These are phyloP conservation scores for Eutypa lata DNA, from an alignment of 2,329 filamentous ascomycete species.

Conservation along the genomic window DNA sequence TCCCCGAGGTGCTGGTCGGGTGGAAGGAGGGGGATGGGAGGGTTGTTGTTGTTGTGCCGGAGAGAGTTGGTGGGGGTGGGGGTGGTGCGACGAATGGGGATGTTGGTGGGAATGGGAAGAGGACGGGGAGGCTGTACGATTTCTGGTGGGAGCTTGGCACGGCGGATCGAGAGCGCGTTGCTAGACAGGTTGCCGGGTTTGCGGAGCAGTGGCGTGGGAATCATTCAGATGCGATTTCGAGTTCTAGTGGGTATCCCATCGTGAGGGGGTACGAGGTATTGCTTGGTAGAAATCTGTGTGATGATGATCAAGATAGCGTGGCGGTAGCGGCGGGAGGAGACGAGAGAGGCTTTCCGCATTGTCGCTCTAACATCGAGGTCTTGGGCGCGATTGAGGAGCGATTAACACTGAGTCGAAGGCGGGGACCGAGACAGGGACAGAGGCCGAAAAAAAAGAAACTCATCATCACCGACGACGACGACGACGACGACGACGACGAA, in stretches of 20 bases:
- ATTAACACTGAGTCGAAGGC: not conserved
- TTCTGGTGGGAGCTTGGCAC: slow-evolving; percentile 20
- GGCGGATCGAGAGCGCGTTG: slow-evolving; percentile 13
- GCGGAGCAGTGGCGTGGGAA: slow-evolving; percentile 19
- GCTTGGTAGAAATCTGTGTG: slow-evolving; percentile 7
- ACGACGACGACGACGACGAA: not conserved
- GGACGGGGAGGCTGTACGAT: slow-evolving; percentile 18
- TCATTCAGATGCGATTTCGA: slow-evolving; percentile 12
- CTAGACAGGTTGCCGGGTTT: slow-evolving; percentile 16
- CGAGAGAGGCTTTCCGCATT: slow-evolving; percentile 16
- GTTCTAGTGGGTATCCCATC: slow-evolving; percentile 11
- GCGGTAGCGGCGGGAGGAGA: not conserved
- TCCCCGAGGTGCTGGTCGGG: slow-evolving; percentile 19
- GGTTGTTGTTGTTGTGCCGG: slow-evolving; percentile 22
- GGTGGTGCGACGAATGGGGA: too few relatives aligned
- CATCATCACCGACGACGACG: not conserved
- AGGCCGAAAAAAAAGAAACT: too few relatives aligned
- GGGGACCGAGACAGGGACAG: too few relatives aligned
- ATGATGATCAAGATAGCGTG: not conserved
- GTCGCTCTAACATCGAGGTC: slow-evolving; percentile 16
- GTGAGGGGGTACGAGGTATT: slow-evolving; percentile 17
- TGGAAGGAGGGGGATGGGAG: slow-evolving; percentile 27
- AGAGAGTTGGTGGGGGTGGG: slow-evolving; percentile 10
- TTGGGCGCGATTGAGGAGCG: slow-evolving; percentile 14
- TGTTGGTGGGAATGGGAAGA: too few relatives aligned